phyloP scores from a whole-genome alignment of 2,329 filamentous ascomycete genomes.

The Hypoxylon sp. region DNA sequence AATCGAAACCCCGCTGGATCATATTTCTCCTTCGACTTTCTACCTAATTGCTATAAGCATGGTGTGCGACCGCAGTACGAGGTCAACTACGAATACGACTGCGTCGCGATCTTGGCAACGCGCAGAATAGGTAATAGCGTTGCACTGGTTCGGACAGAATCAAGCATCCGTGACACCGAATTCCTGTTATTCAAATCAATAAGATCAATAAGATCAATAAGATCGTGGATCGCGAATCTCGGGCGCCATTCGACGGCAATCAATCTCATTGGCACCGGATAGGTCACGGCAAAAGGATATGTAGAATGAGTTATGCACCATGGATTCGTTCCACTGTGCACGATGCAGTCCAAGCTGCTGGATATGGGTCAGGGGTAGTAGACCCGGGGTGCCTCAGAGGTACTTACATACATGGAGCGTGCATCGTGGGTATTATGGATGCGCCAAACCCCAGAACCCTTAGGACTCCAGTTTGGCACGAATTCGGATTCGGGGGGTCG shows the following conservation, averaged over 20 bases:
- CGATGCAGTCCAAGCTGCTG: too few relatives aligned
- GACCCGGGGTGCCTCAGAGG: neutral
- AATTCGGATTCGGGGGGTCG: slow-evolving; percentile 35
- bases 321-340: neutral
- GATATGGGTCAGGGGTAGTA: neutral
- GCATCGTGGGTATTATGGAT: too few relatives aligned
- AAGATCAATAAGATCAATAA: neutral
- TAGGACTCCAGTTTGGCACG: slow-evolving; percentile 17
- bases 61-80: neutral
- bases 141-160: slow-evolving; percentile 1
- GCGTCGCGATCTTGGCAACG: neutral
- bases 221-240: slow-evolving; percentile 1
- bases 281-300: too few relatives aligned
- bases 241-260: neutral
- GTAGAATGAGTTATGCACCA: neutral
- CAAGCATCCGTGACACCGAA: neutral
- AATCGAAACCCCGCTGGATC: neutral
- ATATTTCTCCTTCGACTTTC: neutral
- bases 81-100: neutral
- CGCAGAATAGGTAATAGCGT: neutral
- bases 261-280: too few relatives aligned
- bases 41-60: neutral
- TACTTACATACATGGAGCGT: too few relatives aligned
- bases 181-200: neutral
- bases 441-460: slow-evolving; percentile 1